phyloP scores from a whole-genome alignment of 805 yeast genomes.

The Teunomyces cretensis region DNA sequence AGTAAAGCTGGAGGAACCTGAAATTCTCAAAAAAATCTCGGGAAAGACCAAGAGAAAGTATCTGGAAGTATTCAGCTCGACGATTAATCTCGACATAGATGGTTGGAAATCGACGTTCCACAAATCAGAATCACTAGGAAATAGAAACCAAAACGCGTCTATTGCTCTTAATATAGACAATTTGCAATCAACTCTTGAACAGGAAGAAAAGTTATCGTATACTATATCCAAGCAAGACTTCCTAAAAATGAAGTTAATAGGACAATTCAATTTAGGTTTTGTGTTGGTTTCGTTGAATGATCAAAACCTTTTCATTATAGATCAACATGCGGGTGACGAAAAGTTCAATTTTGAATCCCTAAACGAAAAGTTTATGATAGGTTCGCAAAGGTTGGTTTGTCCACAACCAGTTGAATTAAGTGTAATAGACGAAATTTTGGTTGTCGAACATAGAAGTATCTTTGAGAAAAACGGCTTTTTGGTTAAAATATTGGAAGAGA shows the following conservation, averaged over 20 bases:
- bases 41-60: not conserved
- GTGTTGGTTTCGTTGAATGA: constrained; percentile 65
- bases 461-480: constrained; percentile 77
- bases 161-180: constrained; percentile 31
- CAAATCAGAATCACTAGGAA: not conserved
- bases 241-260: constrained; percentile 70
- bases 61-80: not conserved
- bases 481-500: constrained; percentile 48
- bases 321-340: constrained; percentile 98
- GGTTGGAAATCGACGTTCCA: not conserved
- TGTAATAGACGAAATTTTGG: constrained; percentile 73
- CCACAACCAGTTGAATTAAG: constrained; percentile 64
- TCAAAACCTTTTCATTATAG: constrained; percentile 77
- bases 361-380: constrained; percentile 51
- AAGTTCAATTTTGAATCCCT: constrained; percentile 83
- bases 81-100: not conserved
- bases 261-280: constrained; percentile 95
- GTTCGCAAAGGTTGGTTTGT: constrained; percentile 64
- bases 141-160: not conserved
- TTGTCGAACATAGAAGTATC: constrained; percentile 55
- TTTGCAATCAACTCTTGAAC: constrained; percentile 46
- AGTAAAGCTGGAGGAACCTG: not conserved
- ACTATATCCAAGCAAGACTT: constrained; percentile 75
- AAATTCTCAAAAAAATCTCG: not conserved
- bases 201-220: constrained; percentile 58